phyloP scores from a whole-genome alignment of 2,329 filamentous ascomycete species.

The Sporothrix dimorphospora region DNA sequence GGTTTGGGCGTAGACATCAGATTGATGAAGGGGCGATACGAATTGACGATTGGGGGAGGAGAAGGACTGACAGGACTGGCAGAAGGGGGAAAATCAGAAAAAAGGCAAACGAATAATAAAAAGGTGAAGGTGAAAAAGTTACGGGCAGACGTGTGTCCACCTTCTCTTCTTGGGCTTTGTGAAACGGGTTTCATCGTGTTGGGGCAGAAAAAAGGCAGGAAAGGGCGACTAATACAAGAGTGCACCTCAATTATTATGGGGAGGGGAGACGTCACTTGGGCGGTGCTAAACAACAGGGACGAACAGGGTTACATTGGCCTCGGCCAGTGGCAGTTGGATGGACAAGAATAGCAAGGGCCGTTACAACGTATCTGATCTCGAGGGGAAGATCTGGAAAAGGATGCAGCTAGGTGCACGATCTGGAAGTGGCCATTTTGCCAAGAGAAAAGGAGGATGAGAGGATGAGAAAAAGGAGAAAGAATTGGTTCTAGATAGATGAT shows the following conservation, averaged over 20 bases:
- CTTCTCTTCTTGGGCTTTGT: slow-evolving; percentile 20
- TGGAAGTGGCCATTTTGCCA: neutral
- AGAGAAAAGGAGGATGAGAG: neutral
- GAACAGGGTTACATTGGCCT: slow-evolving; percentile 5
- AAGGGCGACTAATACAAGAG: neutral
- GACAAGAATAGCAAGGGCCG: neutral
- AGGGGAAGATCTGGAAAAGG: neutral
- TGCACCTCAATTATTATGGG: neutral
- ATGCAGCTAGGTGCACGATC: neutral
- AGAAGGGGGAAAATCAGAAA: too few species aligned
- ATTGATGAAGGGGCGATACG: neutral
- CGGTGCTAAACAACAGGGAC: neutral
- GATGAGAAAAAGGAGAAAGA: neutral
- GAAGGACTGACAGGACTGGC: neutral
- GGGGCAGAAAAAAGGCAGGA: slow-evolving; percentile 11
- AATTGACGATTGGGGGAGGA: neutral
- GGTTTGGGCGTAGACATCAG: slow-evolving; percentile 5
- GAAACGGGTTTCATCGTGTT: slow-evolving; percentile 26
- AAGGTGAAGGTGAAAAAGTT: too few species aligned
- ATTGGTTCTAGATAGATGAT: slow-evolving; percentile 10
- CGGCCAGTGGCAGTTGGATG: neutral
- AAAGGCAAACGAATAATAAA: neutral
- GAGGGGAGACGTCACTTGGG: neutral
- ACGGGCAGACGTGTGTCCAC: neutral
- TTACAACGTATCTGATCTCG: neutral